Evolutionary conservation across 495 filamentous ascomycete genomes (phyloP).

Genomic region (Aspergillus saccharolyticus): DNA sequence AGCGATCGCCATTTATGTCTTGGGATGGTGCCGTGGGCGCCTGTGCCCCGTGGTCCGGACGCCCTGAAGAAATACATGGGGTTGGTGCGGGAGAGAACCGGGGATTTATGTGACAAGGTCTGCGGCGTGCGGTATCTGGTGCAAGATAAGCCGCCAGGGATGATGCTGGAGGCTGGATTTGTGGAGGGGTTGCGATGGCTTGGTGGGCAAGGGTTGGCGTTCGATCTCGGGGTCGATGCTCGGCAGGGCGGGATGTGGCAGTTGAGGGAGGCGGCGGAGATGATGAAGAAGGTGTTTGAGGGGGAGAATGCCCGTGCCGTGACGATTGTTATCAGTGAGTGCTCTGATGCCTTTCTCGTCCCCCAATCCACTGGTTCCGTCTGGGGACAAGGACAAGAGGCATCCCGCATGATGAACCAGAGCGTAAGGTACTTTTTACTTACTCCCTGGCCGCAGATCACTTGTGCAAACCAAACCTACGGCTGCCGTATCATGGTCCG

Average conservation of each 20-base stretch:
- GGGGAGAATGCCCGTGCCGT: constrained; percentile 52
- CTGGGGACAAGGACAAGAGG: no score
- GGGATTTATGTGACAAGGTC: constrained; percentile 46
- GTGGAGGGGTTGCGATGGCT: constrained; percentile 65
- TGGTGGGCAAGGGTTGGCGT: constrained; percentile 56
- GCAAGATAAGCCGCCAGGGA: constrained; percentile 65
- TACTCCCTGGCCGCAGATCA: constrained; percentile 51
- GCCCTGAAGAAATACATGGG: constrained; percentile 47
- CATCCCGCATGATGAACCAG: no score
- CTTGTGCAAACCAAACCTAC: constrained; percentile 79
- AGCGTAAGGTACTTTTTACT: no score
- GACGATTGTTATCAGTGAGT: constrained; percentile 62
- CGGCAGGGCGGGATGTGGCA: constrained; percentile 63
- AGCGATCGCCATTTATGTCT: constrained; percentile 51
- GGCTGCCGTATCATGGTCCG: constrained; percentile 29
- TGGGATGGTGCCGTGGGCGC: constrained; percentile 79
- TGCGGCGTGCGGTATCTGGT: constrained; percentile 76
- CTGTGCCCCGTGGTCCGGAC: constrained; percentile 54
- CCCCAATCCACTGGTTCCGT: no score
- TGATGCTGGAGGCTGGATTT: constrained; percentile 56
- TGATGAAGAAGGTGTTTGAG: constrained; percentile 61
- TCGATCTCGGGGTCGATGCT: constrained; percentile 81
- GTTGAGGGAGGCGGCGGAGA: constrained; percentile 63
- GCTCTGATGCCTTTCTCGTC: no score
- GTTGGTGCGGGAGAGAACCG: constrained; percentile 32